Evolutionary conservation across 345 rosid genomes (phyloP), one percentile per base, ranked within the genome.

Genomic region (Camelina hispida): DNA sequence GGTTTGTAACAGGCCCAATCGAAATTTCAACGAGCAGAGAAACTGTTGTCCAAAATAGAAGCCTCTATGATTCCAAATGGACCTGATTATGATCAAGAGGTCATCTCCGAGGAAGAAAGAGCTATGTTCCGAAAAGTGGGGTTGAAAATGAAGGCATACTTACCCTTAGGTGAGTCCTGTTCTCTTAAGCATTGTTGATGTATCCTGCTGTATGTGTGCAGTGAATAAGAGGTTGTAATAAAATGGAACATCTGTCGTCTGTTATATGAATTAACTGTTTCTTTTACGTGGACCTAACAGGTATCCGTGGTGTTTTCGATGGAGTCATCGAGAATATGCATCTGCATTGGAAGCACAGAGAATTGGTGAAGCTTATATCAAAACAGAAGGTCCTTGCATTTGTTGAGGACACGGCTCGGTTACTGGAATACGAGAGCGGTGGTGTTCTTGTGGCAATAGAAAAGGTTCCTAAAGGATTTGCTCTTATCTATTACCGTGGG

Each of bases 321-420:
- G 97, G 97, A 38, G 97, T 92, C 63, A 87, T 95, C 77, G 99
- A 95, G 83, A 92, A 95, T 78, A 95, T 95, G 99, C 99, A 95
- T 83, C 77, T 95, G 84, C 99, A 95, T 64, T 95, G 99, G 99
- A 95, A 95, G 84, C 88, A 95, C 83, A 88, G 97, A 73, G 99
- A 95, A 81, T 85, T 95, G 62, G 99, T 92, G 88, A 95, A 95
- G 83, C 93, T 95, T 69, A 90, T 95, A 81, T 78, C 88, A 58
- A 92, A 92, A 74, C 99, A 92, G 80, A 95, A 95, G 87, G 89
- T 86, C 12, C 91, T 87, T 74, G 85, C 93, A 62, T 92, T 90
- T 81, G 97, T 92, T 76, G 97, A 95, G 83, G 99, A 92, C 78
- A 87, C 97, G 1, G 96, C 97, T 73, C 83, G 93, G 82, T 77